A percentile compares a stretch with the other conserved stretches of the same genome.
Conservation (phyloP, 441 rosid species). For the Adansonia grandidieri region DNA sequence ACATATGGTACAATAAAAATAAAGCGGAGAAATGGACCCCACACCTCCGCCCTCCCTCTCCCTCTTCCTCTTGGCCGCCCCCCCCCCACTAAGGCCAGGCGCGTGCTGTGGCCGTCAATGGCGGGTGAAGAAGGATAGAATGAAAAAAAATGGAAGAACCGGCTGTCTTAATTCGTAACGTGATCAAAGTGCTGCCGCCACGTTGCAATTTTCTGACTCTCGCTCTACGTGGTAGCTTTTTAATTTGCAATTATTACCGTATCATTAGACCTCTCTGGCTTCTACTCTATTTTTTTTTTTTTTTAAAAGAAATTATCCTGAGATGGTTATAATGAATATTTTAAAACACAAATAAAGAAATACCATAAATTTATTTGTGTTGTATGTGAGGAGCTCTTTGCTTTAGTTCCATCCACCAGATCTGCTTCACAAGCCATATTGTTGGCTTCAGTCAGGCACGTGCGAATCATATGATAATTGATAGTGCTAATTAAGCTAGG, state of each 20-base stretch:
- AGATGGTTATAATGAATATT: not conserved
- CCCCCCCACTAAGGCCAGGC: not conserved
- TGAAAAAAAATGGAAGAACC: constrained; percentile 10
- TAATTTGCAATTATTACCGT: constrained; percentile 38
- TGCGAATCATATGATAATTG: not conserved
- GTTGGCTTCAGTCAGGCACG: constrained; percentile 16
- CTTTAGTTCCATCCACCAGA: not conserved
- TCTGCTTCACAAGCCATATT: not conserved
- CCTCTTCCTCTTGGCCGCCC: too few relatives aligned
- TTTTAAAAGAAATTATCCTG: not conserved
- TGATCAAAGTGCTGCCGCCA: constrained; percentile 20
- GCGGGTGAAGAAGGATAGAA: constrained; percentile 10
- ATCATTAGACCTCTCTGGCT: constrained; percentile 30
- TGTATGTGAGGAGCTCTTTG: too few relatives aligned
- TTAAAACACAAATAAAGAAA: not conserved
- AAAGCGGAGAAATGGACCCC: constrained; percentile 23
- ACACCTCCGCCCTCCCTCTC: not conserved
- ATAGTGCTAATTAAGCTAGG: not conserved
- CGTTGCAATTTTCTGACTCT: constrained; percentile 3
- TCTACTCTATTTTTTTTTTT: not conserved
- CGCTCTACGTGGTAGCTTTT: constrained; percentile 31
- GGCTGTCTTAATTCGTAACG: constrained; percentile 12
- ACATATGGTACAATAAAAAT: constrained; percentile 24
- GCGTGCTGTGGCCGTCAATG: not conserved
- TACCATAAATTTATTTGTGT: too few relatives aligned